Base-by-base conservation (phyloP, 352 stramenopile genomes). In the Discostella stelligera region DNA sequence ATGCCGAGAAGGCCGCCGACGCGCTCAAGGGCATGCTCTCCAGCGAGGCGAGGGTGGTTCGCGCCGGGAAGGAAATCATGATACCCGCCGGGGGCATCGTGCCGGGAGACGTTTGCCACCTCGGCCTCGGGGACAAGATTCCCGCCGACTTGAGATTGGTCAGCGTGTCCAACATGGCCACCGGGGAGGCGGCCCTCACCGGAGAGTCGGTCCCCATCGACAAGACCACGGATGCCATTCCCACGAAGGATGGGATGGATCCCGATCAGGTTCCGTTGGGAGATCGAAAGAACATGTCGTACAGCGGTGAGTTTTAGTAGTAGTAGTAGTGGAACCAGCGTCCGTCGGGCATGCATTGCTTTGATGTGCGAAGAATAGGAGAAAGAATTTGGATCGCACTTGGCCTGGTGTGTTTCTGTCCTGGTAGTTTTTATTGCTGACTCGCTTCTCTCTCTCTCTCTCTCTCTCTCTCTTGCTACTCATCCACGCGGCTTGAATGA, bases 161-260 rank as follows among this genome's bases (percentile, higher is more conserved):
- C 41, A 67, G 73, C 41, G 77, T 85, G 27, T 76, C 73, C 20
- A 81, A 90, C 27, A 80, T 98, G 53, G 88, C 96, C 70, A 94
- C 97, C 58, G 93, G 97, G 79, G 93, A 98, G 83, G 93, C 95
- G 27, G 91, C 92, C 46, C 88, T 98, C 23, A 98, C 95, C 18
- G 96, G 96, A 72, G 95, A 98, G 78, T 97, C 94, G 10, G 95
- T 98, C 66, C 95, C 95, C 0, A 95, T 98, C 74, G 85, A 91
- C 49, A 91, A 91, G 80, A 67, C 63, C 11, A 74, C 70, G 52
- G 69, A 83, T 60, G 60, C 68, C 9, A 89, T 91, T 56, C 49
- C 63, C 16, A n/a, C 70, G 14, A n/a, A 49, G 9, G 66, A 66
- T 30, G 73, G 53, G 14, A 50, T 64, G 41, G 69, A 90, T 66